Percentiles rank a stretch among this genome's conserved stretches.
Conservation (phyloP, 768 basidiomycete species). For the Kwoniella bestiolae region DNA sequence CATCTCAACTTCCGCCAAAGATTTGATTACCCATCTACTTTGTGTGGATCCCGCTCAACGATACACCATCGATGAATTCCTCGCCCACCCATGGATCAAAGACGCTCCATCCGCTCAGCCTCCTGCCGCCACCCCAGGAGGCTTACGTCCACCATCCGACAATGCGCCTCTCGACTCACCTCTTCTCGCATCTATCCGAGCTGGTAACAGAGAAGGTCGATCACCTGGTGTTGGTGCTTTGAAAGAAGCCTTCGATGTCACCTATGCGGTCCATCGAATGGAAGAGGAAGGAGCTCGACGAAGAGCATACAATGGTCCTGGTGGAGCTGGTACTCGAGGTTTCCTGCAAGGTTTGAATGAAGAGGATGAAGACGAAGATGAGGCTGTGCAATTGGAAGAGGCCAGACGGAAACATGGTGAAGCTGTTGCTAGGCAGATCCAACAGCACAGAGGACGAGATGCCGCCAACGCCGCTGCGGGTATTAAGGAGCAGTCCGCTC, state of each 20-base stretch:
- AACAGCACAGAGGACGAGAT: conserved; percentile 57
- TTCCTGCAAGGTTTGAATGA: conserved; percentile 88
- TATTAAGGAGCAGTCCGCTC: conserved; percentile 51
- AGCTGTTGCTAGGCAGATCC: conserved; percentile 58
- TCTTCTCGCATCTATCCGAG: conserved; percentile 76
- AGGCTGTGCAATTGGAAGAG: conserved; percentile 64
- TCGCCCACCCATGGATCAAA: conserved; percentile 93
- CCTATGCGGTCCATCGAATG: conserved; percentile 98
- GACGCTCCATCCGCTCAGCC: conserved; percentile 57
- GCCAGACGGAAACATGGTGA: conserved; percentile 60
- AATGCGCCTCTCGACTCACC: conserved; percentile 80
- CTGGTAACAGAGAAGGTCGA: conserved; percentile 72
- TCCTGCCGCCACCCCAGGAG: conserved; percentile 64
- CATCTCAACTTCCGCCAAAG: conserved; percentile 84
- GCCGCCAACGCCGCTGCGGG: conserved; percentile 56
- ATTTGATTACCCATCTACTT: conserved; percentile 89
- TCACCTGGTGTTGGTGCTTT: conserved; percentile 91
- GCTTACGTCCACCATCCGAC: conserved; percentile 48
- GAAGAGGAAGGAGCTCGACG: conserved; percentile 94
- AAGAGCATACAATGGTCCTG: conserved; percentile 76
- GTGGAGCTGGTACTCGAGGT: conserved; percentile 75
- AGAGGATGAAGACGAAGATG: conserved; percentile 77
- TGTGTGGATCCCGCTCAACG: conserved; percentile 94
- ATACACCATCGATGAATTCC: conserved; percentile 97
- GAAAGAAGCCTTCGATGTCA: conserved; percentile 98